Evolutionary conservation across 2,329 filamentous ascomycete genomes (phyloP).

Genomic region (Aphanocladium album): DNA sequence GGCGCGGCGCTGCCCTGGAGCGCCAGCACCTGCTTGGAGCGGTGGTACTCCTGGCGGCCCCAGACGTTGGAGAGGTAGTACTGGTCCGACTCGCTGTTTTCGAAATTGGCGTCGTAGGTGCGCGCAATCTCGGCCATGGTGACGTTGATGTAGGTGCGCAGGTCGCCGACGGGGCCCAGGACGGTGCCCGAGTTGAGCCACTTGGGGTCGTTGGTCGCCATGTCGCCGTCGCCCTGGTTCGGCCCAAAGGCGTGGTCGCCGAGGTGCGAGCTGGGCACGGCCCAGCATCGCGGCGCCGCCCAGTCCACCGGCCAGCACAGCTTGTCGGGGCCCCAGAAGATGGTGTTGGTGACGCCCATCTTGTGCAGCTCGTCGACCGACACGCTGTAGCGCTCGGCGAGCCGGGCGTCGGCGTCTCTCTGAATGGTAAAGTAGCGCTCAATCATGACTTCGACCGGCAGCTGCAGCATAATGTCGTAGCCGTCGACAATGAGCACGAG

Average conservation of each 20-base stretch:
- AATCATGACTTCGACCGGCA: slow-evolving; percentile 59
- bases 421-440: slow-evolving; percentile 54
- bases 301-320: slow-evolving; percentile 36
- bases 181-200: slow-evolving; percentile 44
- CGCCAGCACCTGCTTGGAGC: slow-evolving; percentile 24
- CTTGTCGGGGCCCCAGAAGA: slow-evolving; percentile 43
- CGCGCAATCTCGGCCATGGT: slow-evolving; percentile 27
- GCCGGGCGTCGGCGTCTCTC: slow-evolving; percentile 46
- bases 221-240: slow-evolving; percentile 27
- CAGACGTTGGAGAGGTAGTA: slow-evolving; percentile 39
- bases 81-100: slow-evolving; percentile 36
- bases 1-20: slow-evolving; percentile 18
- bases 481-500: slow-evolving; percentile 60
- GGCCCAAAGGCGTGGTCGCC: slow-evolving; percentile 30
- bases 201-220: slow-evolving; percentile 29
- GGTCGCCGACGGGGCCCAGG: slow-evolving; percentile 33
- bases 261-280: slow-evolving; percentile 32
- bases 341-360: slow-evolving; percentile 30
- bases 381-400: slow-evolving; percentile 45
- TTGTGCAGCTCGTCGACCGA: slow-evolving; percentile 25
- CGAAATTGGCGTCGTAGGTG: slow-evolving; percentile 27
- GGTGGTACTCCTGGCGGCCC: slow-evolving; percentile 38
- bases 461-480: slow-evolving; percentile 60
- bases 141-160: slow-evolving; percentile 26
- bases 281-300: slow-evolving; percentile 35